Evolutionary conservation across 768 basidiomycete genomes (phyloP), one percentile per base, ranked within the genome.

Genomic region (Gloeostereum incarnatum): DNA sequence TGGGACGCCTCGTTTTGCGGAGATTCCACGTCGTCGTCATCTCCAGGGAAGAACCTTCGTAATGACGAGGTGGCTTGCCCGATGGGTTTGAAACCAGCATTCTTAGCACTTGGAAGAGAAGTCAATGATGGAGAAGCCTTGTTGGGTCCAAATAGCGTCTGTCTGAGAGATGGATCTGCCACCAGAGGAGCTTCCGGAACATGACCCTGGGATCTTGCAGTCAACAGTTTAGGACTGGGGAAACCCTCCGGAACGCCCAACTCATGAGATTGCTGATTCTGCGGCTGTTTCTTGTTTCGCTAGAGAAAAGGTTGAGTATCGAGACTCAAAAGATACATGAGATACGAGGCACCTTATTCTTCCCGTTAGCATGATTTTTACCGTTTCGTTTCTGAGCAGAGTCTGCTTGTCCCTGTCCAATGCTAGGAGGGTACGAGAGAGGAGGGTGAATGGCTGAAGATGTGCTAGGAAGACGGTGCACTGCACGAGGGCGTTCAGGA

Each of bases 31-130:
- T 85, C 83, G 14, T 85, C 83, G 16, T 89, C 86, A 35, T 89
- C 86, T 1, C 71, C 75, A 16, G 88, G 87, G 53, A 92, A 92
- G 59, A 91, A 91, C 49, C 68, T 71, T 54, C 80, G 82, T 33
- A 92, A 63, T 13, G 78, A 71, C 23, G 72, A 68, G 49, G 59
- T 69, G 49, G 60, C 69, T 45, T 71, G 65, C 5, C 67, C 72
- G 18, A 86, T 81, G 4, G 84, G 81, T 49, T 73, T 83, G 57
- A 85, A 83, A 9, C 78, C 75, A 2, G 66, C 52, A 40, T 65
- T 60, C 52, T 65, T 77, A 2, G 56, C 46, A 17, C 47, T 22
- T 30, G 22, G 18, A 43, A 9, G 20, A 39, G 29, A 20, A 19
- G 33, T 34, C 5, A 37, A 36, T 7, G 19, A 25, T 21, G 37